Conservation (phyloP, 805 yeast genomes). For the Candida stauntonica region DNA sequence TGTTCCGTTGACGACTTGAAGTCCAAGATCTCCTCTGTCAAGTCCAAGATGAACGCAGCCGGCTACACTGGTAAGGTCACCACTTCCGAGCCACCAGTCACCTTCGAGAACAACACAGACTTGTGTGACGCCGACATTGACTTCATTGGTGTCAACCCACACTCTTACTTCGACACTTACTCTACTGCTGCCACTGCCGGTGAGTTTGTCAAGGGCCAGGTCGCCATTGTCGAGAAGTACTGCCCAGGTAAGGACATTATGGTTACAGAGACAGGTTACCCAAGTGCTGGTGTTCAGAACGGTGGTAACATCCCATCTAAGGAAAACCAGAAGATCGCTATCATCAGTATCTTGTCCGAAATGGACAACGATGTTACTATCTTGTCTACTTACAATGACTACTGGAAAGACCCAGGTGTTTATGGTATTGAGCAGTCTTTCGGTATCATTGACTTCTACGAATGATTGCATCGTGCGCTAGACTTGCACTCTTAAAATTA, state of each 20-base stretch:
- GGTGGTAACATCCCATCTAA: conserved; percentile 67
- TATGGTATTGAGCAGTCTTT: conserved; percentile 86
- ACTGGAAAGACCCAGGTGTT: conserved; percentile 82
- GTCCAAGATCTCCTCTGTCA: conserved; percentile 60
- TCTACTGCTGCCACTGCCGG: conserved; percentile 69
- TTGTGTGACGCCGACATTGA: conserved; percentile 74
- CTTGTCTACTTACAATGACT: conserved; percentile 76
- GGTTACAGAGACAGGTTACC: conserved; percentile 89
- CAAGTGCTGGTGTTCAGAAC: conserved; percentile 64
- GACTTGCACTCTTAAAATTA: not conserved
- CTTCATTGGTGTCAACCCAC: conserved; percentile 81
- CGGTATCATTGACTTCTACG: conserved; percentile 47
- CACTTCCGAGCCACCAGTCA: conserved; percentile 87
- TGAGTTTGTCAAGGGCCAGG: conserved; percentile 60
- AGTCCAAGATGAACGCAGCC: conserved; percentile 49
- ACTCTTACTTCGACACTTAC: conserved; percentile 71
- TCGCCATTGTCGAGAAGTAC: conserved; percentile 43
- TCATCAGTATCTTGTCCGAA: conserved; percentile 54
- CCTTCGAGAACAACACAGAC: conserved; percentile 55
- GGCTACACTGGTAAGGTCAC: conserved; percentile 78
- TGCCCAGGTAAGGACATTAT: conserved; percentile 53
- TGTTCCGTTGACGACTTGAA: conserved; percentile 59
- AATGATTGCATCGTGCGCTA: conserved; percentile 2
- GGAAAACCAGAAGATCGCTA: conserved; percentile 69
- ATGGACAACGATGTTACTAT: conserved; percentile 62